Evolutionary conservation across 1,139 yeast species (phyloP).

Genomic region (Pichia sp.): DNA sequence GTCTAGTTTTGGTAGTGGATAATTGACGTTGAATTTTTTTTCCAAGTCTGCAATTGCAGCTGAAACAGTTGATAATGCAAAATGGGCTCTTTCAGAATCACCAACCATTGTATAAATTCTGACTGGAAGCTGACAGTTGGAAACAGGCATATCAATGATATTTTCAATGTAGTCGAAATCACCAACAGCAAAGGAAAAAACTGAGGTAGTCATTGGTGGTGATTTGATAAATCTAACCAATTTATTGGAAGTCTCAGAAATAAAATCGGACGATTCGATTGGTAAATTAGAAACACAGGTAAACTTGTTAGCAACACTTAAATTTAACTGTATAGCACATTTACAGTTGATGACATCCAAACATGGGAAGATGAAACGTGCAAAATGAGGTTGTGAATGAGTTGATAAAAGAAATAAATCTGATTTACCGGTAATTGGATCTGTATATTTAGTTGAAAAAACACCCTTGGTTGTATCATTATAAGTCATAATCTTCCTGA

Average conservation of each 20-base stretch:
- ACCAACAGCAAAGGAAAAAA: slow-evolving; percentile 63
- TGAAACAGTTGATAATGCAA: slow-evolving; percentile 43
- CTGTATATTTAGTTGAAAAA: slow-evolving; percentile 58
- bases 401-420: slow-evolving; percentile 53
- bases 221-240: slow-evolving; percentile 43
- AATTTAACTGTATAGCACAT: slow-evolving; percentile 42
- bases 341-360: slow-evolving; percentile 57
- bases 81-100: slow-evolving; percentile 39
- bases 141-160: slow-evolving; percentile 22
- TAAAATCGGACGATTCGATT: slow-evolving; percentile 24
- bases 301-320: slow-evolving; percentile 41
- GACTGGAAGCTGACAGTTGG: slow-evolving; percentile 35
- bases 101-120: slow-evolving; percentile 54
- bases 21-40: slow-evolving; percentile 36
- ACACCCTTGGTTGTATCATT: slow-evolving; percentile 58
- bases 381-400: slow-evolving; percentile 64
- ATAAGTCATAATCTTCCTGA: slow-evolving; percentile 50
- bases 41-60: slow-evolving; percentile 43
- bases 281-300: slow-evolving; percentile 47
- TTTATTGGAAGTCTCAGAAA: slow-evolving; percentile 26
- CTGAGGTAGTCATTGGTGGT: slow-evolving; percentile 54
- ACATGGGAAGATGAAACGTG: slow-evolving; percentile 57
- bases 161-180: slow-evolving; percentile 50
- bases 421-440: slow-evolving; percentile 42
- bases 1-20: slow-evolving; percentile 59